Conservation (phyloP, 1,284 basidiomycete genomes). For the Neotropicomus parvogracilis region DNA sequence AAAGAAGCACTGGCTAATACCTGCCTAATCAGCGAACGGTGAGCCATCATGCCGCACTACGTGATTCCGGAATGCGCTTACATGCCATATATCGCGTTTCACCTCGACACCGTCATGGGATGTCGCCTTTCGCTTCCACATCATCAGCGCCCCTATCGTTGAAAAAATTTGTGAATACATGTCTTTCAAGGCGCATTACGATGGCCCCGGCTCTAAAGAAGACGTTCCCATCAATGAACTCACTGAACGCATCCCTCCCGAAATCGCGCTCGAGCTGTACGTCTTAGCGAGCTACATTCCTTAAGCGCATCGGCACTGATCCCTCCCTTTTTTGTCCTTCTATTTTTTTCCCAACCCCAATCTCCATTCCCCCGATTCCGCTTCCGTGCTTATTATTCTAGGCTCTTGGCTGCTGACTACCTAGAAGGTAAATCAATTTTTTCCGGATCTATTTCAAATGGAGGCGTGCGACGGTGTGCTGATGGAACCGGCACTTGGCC, state of each 20-base stretch:
- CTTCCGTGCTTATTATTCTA: slow-evolving; percentile 28
- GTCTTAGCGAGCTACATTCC: slow-evolving; percentile 30
- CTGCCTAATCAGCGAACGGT: slow-evolving; percentile 49
- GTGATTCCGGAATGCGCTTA: slow-evolving; percentile 6
- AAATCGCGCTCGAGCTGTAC: slow-evolving; percentile 80
- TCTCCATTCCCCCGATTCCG: slow-evolving; percentile 10
- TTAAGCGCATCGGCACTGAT: slow-evolving; percentile 10
- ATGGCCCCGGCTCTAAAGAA: slow-evolving; percentile 54
- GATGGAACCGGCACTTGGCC: slow-evolving; percentile 10
- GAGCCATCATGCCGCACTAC: slow-evolving; percentile 8
- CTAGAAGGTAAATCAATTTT: slow-evolving; percentile 51
- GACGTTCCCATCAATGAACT: slow-evolving; percentile 72
- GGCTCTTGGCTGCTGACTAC: slow-evolving; percentile 71
- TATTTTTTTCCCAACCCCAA: slow-evolving; percentile 39
- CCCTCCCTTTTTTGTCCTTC: neutral
- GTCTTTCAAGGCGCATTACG: slow-evolving; percentile 71
- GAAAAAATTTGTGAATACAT: slow-evolving; percentile 84
- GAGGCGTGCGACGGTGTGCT: slow-evolving; percentile 5
- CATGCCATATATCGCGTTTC: neutral
- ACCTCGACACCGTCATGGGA: neutral
- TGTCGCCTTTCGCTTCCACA: neutral
- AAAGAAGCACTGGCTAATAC: slow-evolving; percentile 48
- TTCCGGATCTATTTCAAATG: slow-evolving; percentile 16
- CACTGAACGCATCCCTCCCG: slow-evolving; percentile 71
- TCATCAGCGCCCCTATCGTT: slow-evolving; percentile 62